Percentiles rank a stretch among this genome's conserved stretches.
Conservation (phyloP, 768 basidiomycete species). For the Leccinum broughii region DNA sequence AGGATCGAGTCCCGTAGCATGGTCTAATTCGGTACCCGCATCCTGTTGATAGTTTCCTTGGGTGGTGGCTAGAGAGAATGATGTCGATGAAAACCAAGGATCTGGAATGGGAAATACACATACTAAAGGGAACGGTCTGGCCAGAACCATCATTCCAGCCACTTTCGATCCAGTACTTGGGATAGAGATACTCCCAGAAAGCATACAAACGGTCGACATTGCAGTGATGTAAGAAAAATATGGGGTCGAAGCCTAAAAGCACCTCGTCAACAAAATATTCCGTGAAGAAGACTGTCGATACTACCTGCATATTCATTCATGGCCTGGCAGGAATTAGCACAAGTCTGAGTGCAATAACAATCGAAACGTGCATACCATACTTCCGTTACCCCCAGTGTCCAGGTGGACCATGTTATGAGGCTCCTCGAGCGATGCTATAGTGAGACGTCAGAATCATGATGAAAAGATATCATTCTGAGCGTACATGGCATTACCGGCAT, state of each 20-base stretch:
- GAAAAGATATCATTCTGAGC: not conserved
- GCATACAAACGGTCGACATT: constrained; percentile 25
- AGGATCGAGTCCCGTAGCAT: constrained; percentile 8
- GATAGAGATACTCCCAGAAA: constrained; percentile 26
- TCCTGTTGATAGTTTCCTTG: constrained; percentile 7
- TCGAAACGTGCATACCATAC: constrained; percentile 12
- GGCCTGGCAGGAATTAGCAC: constrained; percentile 5
- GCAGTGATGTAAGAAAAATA: constrained; percentile 21
- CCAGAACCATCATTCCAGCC: constrained; percentile 17
- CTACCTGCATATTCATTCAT: constrained; percentile 23
- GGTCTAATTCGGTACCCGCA: not conserved
- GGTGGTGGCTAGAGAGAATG: constrained; percentile 4
- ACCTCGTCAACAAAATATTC: not conserved
- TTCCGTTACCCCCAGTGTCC: constrained; percentile 17
- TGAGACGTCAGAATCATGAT: not conserved
- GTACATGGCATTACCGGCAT: constrained; percentile 10
- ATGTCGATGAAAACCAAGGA: not conserved
- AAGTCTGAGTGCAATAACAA: not conserved
- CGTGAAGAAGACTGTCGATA: not conserved
- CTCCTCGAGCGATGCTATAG: constrained; percentile 19
- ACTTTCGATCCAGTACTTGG: constrained; percentile 15
- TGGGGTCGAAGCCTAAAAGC: constrained; percentile 16
- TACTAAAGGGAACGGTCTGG: constrained; percentile 9
- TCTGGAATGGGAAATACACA: not conserved
- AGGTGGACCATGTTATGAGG: constrained; percentile 23